Percentiles rank a stretch among this genome's conserved stretches.
Conservation (phyloP, 2,329 filamentous ascomycete genomes). For the Delphinella strobiligena region DNA sequence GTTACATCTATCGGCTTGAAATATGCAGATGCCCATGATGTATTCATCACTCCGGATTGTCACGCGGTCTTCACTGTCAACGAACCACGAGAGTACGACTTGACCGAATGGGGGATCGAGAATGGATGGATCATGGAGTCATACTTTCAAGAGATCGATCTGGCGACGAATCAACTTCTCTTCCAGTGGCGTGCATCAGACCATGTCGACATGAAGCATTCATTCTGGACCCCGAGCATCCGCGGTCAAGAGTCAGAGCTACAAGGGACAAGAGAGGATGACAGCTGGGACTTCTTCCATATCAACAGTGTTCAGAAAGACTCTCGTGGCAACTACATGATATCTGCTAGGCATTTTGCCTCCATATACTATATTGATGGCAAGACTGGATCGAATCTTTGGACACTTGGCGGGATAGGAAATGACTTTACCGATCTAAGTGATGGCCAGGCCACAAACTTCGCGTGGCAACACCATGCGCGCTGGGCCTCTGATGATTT, state of each 20-base stretch:
- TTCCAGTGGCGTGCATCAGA: constrained; percentile 29
- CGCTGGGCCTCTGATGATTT: constrained; percentile 21
- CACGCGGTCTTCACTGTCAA: constrained; percentile 34
- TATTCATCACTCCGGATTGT: constrained; percentile 27
- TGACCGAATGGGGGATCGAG: constrained; percentile 12
- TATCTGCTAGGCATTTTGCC: constrained; percentile 33
- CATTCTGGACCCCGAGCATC: constrained; percentile 21
- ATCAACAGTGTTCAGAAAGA: constrained; percentile 44
- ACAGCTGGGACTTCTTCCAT: constrained; percentile 34
- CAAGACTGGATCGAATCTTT: constrained; percentile 33
- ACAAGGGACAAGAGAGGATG: constrained; percentile 27
- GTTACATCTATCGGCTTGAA: constrained; percentile 21
- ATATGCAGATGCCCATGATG: constrained; percentile 30
- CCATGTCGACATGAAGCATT: constrained; percentile 20
- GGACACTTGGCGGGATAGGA: constrained; percentile 38
- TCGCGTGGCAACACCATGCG: constrained; percentile 42
- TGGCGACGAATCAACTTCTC: constrained; percentile 25
- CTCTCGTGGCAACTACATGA: constrained; percentile 33
- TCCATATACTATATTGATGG: constrained; percentile 32
- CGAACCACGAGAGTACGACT: constrained; percentile 19
- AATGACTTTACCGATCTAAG: constrained; percentile 31
- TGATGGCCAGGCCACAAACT: constrained; percentile 32
- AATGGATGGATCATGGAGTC: constrained; percentile 31
- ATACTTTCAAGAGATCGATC: constrained; percentile 32
- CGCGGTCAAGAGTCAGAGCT: constrained; percentile 7